Percentiles rank a stretch among this genome's conserved stretches.
These are phyloP conservation scores for Eleusine coracana DNA, from an alignment of 176 grass and related monocot genomes.

Conservation along the genomic window DNA sequence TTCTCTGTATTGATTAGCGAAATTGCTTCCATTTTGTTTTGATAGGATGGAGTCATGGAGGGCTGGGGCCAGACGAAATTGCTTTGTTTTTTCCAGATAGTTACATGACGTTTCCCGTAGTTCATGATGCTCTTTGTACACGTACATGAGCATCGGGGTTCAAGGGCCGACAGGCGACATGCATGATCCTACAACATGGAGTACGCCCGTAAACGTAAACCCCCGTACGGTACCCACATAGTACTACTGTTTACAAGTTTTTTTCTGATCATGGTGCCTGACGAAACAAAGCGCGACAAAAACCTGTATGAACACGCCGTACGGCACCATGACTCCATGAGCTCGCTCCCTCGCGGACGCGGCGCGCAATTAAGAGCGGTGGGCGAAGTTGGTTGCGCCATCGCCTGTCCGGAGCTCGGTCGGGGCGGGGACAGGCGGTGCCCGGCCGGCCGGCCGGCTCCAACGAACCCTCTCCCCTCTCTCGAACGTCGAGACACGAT, in stretches of 20 bases:
- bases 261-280: too few species aligned
- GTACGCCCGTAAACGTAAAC: too few species aligned
- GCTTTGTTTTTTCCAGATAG: background rate
- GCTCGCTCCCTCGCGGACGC: background rate
- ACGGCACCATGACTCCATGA: background rate
- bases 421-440: background rate
- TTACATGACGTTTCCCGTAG: too few species aligned
- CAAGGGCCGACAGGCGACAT: too few species aligned
- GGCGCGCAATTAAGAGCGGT: background rate
- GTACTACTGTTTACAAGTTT: too few species aligned
- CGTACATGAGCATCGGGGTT: too few species aligned
- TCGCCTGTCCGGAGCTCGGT: conserved; percentile 7
- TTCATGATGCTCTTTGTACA: too few species aligned
- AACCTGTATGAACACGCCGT: background rate
- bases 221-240: too few species aligned
- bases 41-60: background rate
- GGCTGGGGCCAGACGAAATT: background rate
- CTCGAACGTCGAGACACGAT: background rate
- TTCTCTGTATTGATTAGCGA: background rate
- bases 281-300: too few species aligned
- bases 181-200: too few species aligned
- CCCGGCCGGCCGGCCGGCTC: conserved; percentile 4
- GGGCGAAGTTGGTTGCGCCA: background rate
- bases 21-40: background rate
- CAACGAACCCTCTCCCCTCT: background rate